These are phyloP conservation scores for Ascocoryne sarcoides DNA, from an alignment of 2,329 filamentous ascomycete genomes.

Conservation along the genomic window DNA sequence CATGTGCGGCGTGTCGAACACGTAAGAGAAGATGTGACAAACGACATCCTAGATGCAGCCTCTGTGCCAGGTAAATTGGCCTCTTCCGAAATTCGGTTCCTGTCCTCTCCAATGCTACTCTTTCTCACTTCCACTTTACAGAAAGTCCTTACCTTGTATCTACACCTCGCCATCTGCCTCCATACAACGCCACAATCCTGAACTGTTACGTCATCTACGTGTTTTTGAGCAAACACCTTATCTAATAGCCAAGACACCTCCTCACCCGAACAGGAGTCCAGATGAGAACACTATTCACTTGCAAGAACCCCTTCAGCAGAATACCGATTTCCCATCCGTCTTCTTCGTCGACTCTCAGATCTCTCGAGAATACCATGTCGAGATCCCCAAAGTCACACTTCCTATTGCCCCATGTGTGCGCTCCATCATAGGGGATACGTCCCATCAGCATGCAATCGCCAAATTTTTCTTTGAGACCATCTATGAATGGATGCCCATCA, in stretches of 20 bases:
- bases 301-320: background rate
- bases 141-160: too few relatives aligned
- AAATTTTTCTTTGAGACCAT: slow-evolving; percentile 7
- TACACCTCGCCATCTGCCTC: too few relatives aligned
- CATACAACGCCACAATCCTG: too few relatives aligned
- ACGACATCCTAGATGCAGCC: slow-evolving; percentile 9
- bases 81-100: background rate
- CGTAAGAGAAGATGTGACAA: slow-evolving; percentile 15
- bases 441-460: slow-evolving; percentile 3
- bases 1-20: slow-evolving; percentile 3
- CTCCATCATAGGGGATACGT: slow-evolving; percentile 4
- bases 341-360: slow-evolving; percentile 11
- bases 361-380: slow-evolving; percentile 5
- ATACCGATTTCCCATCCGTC: slow-evolving; percentile 9
- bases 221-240: too few relatives aligned
- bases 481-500: slow-evolving; percentile 15
- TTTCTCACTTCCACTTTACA: too few relatives aligned
- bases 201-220: too few relatives aligned
- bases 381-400: slow-evolving; percentile 3
- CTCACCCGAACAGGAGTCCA: background rate
- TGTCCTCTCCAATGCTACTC: slow-evolving; percentile 1
- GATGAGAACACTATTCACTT: background rate
- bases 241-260: too few relatives aligned
- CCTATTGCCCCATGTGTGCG: slow-evolving; percentile 2
- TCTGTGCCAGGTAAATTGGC: slow-evolving; percentile 7